Conservation (phyloP, 1,284 basidiomycete genomes). For the Pseudozyma hubeiensis region DNA sequence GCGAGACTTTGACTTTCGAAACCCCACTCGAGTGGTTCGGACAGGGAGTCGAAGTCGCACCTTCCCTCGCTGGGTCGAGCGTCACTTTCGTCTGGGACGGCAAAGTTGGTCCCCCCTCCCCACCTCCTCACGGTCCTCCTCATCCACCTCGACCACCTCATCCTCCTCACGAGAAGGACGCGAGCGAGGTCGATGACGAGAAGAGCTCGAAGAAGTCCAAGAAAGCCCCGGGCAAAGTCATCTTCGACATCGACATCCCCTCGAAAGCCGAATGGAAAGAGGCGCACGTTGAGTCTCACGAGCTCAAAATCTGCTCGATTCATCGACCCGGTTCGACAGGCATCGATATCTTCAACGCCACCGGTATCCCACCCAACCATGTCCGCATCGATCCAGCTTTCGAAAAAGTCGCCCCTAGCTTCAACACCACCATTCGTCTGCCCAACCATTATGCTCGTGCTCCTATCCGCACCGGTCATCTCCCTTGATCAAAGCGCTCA, state of each 20-base stretch:
- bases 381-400: conserved; percentile 21
- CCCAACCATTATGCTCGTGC: conserved; percentile 26
- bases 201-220: conserved; percentile 5
- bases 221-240: conserved; percentile 12
- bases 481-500: conserved; percentile 3
- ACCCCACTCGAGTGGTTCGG: conserved; percentile 18
- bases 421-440: conserved; percentile 27
- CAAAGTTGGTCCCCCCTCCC: conserved; percentile 21
- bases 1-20: conserved; percentile 20
- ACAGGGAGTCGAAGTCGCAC: conserved; percentile 27
- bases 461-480: conserved; percentile 22
- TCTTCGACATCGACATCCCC: conserved; percentile 22
- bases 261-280: conserved; percentile 14
- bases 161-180: conserved; percentile 1
- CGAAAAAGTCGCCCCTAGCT: conserved; percentile 16
- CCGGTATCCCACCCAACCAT: conserved; percentile 35
- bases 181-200: neutral
- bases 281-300: conserved; percentile 10
- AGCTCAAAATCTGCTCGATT: conserved; percentile 25
- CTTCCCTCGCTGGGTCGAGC: conserved; percentile 31
- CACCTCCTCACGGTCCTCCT: conserved; percentile 13
- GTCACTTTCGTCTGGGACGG: conserved; percentile 42
- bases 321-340: conserved; percentile 14
- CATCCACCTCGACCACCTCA: conserved; percentile 11
- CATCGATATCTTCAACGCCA: conserved; percentile 31